Base-by-base conservation (phyloP, 371 early-diverging fungal species). In the Mucor plumbeus region DNA sequence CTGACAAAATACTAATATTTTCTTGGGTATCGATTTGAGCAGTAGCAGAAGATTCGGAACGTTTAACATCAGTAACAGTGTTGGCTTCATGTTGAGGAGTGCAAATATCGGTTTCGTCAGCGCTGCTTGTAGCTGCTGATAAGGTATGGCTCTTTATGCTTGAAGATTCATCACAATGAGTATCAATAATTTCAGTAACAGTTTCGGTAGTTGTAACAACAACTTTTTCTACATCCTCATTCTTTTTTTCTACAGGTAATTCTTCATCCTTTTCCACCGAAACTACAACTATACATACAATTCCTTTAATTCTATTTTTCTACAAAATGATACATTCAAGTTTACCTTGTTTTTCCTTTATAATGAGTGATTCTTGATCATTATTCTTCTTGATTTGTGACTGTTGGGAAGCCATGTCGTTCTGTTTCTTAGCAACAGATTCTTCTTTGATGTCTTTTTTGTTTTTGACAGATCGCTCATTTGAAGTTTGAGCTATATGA, bases 41-140 rank as follows among this genome's bases (percentile, higher is more conserved):
- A 21, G 26, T 59, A 36, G 35, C 56, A 58, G 56, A 41, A 14
- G 53, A 53, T 53, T 53, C 26, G 54, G 40, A 31, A 6, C 50
- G 44, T 21, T 55, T 44, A 31, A 43, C 19, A 35, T 57, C 31
- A 53, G 26, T 14, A 14, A 59, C 39, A 14, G 13, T 43, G n/a
- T 53, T 47, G 11, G 59, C 17, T 44, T 67, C 66, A 62, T 56
- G 65, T 57, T 65, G 63, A 41, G 70, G 70, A 48, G 70, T 70
- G 34, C 66, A 57, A 35, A 70, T 65, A 31, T 65, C 70, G 15
- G 64, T 57, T 17, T 70, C 70, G 21, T 62, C 70, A 43, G 40
- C 41, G 33, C 65, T 65, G 31, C 70, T 70, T 3, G 63, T 67
- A 7, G 62, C 58, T 33, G 44, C 31, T 4, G 64, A 64, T 35